Base-by-base conservation (phyloP, 2,329 filamentous ascomycete genomes). In the Xylaria sp. region DNA sequence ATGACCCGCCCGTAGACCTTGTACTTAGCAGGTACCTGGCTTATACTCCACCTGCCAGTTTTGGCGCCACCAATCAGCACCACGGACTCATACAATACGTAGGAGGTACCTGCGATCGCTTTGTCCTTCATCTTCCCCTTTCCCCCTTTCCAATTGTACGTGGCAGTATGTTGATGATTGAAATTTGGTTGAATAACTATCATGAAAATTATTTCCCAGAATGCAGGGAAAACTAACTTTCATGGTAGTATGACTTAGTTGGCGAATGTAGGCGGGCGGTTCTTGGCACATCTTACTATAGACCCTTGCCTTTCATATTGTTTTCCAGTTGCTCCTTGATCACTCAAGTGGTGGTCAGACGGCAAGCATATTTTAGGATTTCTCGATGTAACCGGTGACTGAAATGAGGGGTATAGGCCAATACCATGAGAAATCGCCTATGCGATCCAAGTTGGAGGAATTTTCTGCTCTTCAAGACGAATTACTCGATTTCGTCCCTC, bases 401-500 rank as follows among this genome's bases (percentile, higher is more conserved):
- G 31, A 39, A 60, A 66, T 57, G 67, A 66, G 67, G 58, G 67
- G 62, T 66, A 61, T 56, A 39, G 49, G 31, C 49, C 10, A 23
- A 59, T 52, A 31, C 12, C 18, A 28, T 23, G 39, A 23, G 41
- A 48, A 57, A 15, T 28, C 20, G 13, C 43, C 49, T 55, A 31
- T 25, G 20, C 15, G 36, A 28, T 10, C 56, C 20, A 56, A 55
- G 28, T 51, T 60, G 55, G 61, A 28, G 3, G 25, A 54, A 60
- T 57, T 31, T 20, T 43, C 23, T 3, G 28, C 28, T 8, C 28
- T 12, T 20, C 10, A n/a, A 33, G 28, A 54, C 48, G 51, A 46
- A 54, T 43, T 5, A n/a, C 31, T 41, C 31, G 4, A 15, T 36
- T 62, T 33, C 31, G 12, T 60, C 6, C n/a, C 6, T 31, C 31